Conservation (phyloP, 345 rosid species). For the Rhodamnia argentea region DNA sequence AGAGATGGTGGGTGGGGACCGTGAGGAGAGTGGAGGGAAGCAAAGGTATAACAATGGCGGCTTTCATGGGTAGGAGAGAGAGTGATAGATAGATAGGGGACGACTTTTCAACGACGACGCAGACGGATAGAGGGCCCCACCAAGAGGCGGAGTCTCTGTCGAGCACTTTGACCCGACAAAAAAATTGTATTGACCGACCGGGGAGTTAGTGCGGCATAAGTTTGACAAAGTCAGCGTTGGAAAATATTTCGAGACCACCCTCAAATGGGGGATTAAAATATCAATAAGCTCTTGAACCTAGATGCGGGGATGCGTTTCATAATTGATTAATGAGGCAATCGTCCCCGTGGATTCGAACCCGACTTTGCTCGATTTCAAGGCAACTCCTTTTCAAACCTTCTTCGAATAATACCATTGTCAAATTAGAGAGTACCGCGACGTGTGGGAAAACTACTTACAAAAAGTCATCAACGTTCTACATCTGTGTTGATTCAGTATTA, state of each 20-base stretch:
- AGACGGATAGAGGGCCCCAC: not conserved
- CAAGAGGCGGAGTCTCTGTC: not conserved
- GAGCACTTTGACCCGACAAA: not conserved
- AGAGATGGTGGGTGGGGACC: not conserved
- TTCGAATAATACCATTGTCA: not conserved
- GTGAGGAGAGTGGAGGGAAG: not conserved
- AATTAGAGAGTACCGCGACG: not conserved
- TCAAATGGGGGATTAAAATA: no score
- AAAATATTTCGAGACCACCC: not conserved
- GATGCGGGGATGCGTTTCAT: not conserved
- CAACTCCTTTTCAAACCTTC: not conserved
- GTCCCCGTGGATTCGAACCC: not conserved
- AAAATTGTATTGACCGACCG: not conserved
- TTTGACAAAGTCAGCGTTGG: not conserved
- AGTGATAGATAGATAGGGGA: not conserved
- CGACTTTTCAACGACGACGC: not conserved
- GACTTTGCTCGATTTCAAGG: not conserved
- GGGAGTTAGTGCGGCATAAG: not conserved
- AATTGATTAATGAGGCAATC: not conserved
- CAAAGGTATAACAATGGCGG: not conserved
- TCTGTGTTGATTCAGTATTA: no score
- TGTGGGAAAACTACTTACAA: no score
- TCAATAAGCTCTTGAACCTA: no score
- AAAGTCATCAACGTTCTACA: no score
- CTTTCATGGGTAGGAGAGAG: not conserved